Conservation (phyloP, 2,329 filamentous ascomycete genomes). For the Aspergillus chevalieri region DNA sequence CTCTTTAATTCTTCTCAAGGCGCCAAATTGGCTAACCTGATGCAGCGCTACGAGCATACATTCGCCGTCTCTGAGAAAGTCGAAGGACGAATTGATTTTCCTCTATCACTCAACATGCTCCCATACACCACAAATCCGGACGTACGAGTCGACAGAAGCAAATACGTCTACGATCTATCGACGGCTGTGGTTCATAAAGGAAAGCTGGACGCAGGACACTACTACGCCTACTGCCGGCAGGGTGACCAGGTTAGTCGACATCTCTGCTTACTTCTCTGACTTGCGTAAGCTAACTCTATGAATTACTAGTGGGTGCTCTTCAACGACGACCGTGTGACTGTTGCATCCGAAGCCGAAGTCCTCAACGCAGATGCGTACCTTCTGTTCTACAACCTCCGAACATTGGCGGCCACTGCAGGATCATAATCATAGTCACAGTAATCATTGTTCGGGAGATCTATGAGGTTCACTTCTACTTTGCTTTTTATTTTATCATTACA, state of each 20-base stretch:
- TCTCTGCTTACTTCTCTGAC: background rate
- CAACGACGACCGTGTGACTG: slow-evolving; percentile 86
- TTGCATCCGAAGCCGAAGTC: slow-evolving; percentile 78
- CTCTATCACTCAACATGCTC: slow-evolving; percentile 79
- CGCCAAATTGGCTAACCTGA: background rate
- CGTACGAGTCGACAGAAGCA: slow-evolving; percentile 33
- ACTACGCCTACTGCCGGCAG: slow-evolving; percentile 80
- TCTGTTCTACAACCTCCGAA: slow-evolving; percentile 63
- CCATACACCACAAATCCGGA: slow-evolving; percentile 71
- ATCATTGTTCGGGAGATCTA: background rate
- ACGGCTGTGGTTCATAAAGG: slow-evolving; percentile 91
- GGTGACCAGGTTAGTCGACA: slow-evolving; percentile 57
- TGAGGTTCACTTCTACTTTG: background rate
- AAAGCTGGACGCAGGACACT: slow-evolving; percentile 87
- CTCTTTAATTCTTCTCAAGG: background rate
- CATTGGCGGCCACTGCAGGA: slow-evolving; percentile 12
- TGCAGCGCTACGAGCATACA: slow-evolving; percentile 66
- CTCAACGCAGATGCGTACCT: slow-evolving; percentile 81
- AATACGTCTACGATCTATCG: slow-evolving; percentile 76
- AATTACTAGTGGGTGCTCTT: slow-evolving; percentile 77
- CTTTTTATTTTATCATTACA: background rate
- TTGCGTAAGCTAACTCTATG: slow-evolving; percentile 1
- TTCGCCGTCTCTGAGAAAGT: slow-evolving; percentile 76
- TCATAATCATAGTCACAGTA: background rate
- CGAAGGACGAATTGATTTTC: slow-evolving; percentile 78